Evolutionary conservation across 495 filamentous ascomycete genomes (phyloP), one percentile per base, ranked within the genome.

Genomic region (Terfezia claveryi): DNA sequence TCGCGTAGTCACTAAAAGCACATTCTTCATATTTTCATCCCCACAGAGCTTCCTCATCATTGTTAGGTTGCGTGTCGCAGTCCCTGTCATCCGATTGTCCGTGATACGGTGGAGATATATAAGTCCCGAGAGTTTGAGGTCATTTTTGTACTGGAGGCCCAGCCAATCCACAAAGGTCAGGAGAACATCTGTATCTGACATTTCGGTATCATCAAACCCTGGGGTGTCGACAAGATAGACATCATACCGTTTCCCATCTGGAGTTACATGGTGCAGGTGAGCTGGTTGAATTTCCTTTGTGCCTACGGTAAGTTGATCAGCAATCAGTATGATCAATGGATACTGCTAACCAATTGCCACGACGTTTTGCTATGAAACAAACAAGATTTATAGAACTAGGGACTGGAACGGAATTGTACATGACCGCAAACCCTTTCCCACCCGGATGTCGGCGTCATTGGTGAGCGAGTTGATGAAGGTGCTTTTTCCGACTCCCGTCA

Each of bases 171-270:
- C 62, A 23, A 64, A 57, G 1, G 59, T 54, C 14, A 32, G 54
- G n/a, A 68, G 57, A 12, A 68, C 57, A 10, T 66, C 67, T 0
- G 52, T 56, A 38, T 70, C 66, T 27, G 56, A 56, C 10, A 60
- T 58, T 10, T 49, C 51, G 1, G 68, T 68, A 54, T 70, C 68
- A 54, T 68, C 61, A 46, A 70, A 68, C 8, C 68, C 67, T 0
- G 66, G 68, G 11, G 66, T 67, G 50, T 70, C 68, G 27, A 69
- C 55, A 20, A 68, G 53, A 36, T 57, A 49, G 11, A 56, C 57
- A 16, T 54, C 37, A 32, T 32, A 32, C 4, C 4, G 0, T 32
- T 32, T 32, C 27, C 27, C 27, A 32, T 32, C 27, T 32, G 11
- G 49, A 53, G 56, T 59, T 11, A 37, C 7, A 17, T 17, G 37